Evolutionary conservation across 768 basidiomycete species (phyloP).

Genomic region (Termitomyces sp.): DNA sequence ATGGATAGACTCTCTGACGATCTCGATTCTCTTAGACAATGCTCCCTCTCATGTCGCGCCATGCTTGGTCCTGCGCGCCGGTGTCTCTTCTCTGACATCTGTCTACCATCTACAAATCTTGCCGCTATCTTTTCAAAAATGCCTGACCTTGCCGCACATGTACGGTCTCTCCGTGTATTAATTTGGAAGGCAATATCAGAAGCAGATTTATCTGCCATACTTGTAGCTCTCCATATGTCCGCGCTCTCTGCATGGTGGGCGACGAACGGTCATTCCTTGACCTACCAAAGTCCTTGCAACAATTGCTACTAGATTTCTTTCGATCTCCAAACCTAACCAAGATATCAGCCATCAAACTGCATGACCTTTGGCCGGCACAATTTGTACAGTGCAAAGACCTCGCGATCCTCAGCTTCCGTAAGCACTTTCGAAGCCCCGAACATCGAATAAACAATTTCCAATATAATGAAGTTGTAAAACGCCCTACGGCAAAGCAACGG

Average conservation of each 20-base stretch:
- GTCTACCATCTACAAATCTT: not conserved
- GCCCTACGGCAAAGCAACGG: not conserved
- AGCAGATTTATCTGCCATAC: not conserved
- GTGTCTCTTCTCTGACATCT: not conserved
- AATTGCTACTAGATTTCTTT: not conserved
- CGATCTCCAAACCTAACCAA: not conserved
- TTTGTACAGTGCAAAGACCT: not conserved
- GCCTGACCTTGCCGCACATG: not conserved
- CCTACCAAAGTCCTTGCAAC: not conserved
- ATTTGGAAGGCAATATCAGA: not conserved
- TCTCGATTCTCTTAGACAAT: not conserved
- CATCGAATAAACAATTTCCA: not conserved
- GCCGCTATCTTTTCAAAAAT: not conserved
- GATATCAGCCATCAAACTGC: not conserved
- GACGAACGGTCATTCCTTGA: not conserved
- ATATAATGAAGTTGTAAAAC: not conserved
- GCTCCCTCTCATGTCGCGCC: not conserved
- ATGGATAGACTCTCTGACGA: not conserved
- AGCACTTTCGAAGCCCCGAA: not conserved
- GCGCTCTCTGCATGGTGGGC: too few species aligned
- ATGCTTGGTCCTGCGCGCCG: not conserved
- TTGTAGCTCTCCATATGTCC: not conserved
- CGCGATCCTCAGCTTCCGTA: not conserved
- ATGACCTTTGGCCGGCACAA: not conserved
- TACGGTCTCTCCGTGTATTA: not conserved